Evolutionary conservation across 805 yeast genomes (phyloP).

Genomic region (Jamesozyma gamospora): DNA sequence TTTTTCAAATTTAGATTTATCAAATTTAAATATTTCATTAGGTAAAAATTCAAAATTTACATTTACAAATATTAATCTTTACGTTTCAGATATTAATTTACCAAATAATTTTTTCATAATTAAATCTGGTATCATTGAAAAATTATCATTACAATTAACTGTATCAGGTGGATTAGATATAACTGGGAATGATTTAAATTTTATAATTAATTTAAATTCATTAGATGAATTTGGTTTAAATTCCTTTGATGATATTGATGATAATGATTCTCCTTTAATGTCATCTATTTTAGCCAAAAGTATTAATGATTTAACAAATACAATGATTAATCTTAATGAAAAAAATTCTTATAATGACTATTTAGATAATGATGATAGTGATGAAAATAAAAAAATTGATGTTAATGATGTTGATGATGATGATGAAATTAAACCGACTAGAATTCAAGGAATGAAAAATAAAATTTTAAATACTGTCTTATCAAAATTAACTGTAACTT

Average conservation of each 20-base stretch:
- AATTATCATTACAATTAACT: slow-evolving; percentile 48
- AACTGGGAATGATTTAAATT: slow-evolving; percentile 44
- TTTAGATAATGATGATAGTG: slow-evolving; percentile 6
- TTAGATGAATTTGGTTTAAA: slow-evolving; percentile 17
- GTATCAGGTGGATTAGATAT: slow-evolving; percentile 64
- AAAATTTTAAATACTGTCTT: slow-evolving; percentile 60
- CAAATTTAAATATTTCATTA: slow-evolving; percentile 71
- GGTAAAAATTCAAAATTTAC: slow-evolving; percentile 45
- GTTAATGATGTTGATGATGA: not conserved
- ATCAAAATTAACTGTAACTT: slow-evolving; percentile 45
- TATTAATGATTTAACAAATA: slow-evolving; percentile 61
- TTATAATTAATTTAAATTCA: slow-evolving; percentile 16
- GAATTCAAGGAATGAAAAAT: slow-evolving; percentile 45
- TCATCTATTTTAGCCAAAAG: slow-evolving; percentile 57
- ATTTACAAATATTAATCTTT: slow-evolving; percentile 55
- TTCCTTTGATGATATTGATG: slow-evolving; percentile 18
- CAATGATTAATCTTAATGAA: slow-evolving; percentile 30
- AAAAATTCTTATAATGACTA: slow-evolving; percentile 1
- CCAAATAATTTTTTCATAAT: slow-evolving; percentile 50
- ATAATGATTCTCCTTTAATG: slow-evolving; percentile 5
- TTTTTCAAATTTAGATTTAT: slow-evolving; percentile 72
- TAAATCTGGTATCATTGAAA: slow-evolving; percentile 49
- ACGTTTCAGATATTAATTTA: slow-evolving; percentile 55
- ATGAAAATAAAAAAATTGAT: slow-evolving; percentile 5
- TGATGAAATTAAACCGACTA: slow-evolving; percentile 1